phyloP scores from a whole-genome alignment of 129 eudicot genomes.

The Pulicaria dysenterica region DNA sequence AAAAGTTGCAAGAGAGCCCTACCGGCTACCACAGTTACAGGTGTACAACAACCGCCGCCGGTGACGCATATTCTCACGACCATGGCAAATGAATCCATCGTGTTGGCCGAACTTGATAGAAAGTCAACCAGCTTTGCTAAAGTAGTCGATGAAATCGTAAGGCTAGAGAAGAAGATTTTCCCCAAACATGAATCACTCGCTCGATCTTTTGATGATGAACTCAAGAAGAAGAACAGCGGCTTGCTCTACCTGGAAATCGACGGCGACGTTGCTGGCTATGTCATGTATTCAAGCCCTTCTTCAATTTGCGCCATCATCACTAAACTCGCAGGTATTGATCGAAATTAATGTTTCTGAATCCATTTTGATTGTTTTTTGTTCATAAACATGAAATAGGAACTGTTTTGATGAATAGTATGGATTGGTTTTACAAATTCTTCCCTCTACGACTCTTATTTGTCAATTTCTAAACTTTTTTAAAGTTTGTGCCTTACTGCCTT shows the following conservation, averaged over 20 bases:
- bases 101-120: slow-evolving; percentile 53
- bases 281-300: slow-evolving; percentile 85
- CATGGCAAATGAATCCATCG: slow-evolving; percentile 33
- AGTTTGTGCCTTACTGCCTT: no score
- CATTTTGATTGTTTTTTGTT: no score
- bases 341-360: neutral
- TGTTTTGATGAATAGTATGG: no score
- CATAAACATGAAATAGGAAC: no score
- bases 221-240: slow-evolving; percentile 71
- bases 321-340: slow-evolving; percentile 75
- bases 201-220: slow-evolving; percentile 64
- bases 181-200: slow-evolving; percentile 96
- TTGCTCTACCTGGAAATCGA: slow-evolving; percentile 49
- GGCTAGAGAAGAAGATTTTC: slow-evolving; percentile 74
- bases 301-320: slow-evolving; percentile 72
- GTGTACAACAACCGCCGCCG: no score
- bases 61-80: neutral
- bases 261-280: slow-evolving; percentile 76
- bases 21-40: no score
- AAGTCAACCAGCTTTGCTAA: slow-evolving; percentile 42
- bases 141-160: slow-evolving; percentile 66
- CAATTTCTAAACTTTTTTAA: neutral
- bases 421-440: no score
- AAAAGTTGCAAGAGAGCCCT: no score
- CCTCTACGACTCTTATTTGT: no score